Evolutionary conservation across 352 stramenopile species (phyloP), one percentile per base, ranked within the genome.

Genomic region (Phytophthora kernoviae): DNA sequence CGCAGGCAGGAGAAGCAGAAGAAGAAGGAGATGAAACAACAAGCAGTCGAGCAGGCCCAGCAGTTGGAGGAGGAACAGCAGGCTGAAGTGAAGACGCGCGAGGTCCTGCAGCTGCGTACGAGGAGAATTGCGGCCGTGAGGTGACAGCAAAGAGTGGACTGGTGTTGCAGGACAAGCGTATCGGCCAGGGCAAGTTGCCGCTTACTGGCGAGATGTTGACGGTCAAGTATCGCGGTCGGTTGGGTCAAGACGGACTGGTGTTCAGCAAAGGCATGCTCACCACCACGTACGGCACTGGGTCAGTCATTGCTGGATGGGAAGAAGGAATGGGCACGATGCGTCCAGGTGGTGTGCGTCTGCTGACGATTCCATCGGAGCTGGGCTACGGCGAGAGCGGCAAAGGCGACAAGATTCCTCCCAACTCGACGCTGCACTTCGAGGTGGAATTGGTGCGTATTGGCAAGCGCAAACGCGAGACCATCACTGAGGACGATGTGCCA

Each of bases 181-280:
- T 88, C 8, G 84, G 84, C 27, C 58, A 86, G 15, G 81, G 84
- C 12, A 77, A 75, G 45, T 44, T 91, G 20, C 69, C 79, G 6
- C 33, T 65, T 10, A 20, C 64, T 18, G 84, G 84, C 15, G 77
- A 93, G 59, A 88, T 89, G 80, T 58, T 90, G 21, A 93, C 84
- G 2, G 81, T 91, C 60, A 84, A 85, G 43, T 93, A 93, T 47
- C 65, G 74, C 39, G 84, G 77, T 9, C 73, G 68, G 5, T 63
- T 93, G 20, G 84, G 75, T 57, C 72, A 77, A 17, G 75, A 83
- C 17, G 84, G 84, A 9, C 62, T 88, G 5, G 71, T 89, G 37
- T 93, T 93, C 50, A 77, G 84, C 54, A 91, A 91, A 48, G 84
- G 83, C 11, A 93, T 90, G 80, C 79, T 93, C 14, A 79, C 77